These are phyloP conservation scores for Monosporascus sp. DNA, from an alignment of 2,329 filamentous ascomycete species.

Conservation along the genomic window DNA sequence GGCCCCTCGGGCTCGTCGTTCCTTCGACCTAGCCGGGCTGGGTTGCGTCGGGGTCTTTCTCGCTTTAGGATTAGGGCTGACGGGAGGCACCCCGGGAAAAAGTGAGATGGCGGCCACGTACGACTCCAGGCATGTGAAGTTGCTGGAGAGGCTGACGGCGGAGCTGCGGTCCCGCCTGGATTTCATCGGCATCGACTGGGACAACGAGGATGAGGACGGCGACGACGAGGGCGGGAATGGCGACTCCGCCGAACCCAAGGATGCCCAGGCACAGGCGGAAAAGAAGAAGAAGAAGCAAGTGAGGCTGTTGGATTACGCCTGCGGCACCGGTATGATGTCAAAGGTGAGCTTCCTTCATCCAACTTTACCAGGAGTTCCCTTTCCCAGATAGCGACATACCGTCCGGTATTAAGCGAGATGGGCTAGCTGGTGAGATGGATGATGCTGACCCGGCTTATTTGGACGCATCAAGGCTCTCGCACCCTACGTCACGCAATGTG, in stretches of 20 bases:
- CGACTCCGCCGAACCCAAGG: conserved; percentile 21
- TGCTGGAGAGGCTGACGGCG: conserved; percentile 46
- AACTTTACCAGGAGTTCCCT: conserved; percentile 5
- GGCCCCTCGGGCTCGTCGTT: too few species aligned
- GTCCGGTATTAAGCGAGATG: not conserved
- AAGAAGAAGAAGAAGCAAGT: conserved; percentile 28
- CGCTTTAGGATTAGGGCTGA: not conserved
- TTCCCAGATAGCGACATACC: not conserved
- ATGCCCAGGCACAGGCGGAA: conserved; percentile 20
- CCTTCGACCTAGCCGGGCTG: too few species aligned
- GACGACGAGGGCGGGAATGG: conserved; percentile 18
- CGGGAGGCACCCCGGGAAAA: conserved; percentile 1
- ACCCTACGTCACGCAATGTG: conserved; percentile 55
- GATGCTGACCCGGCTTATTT: not conserved
- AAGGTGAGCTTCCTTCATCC: conserved; percentile 37
- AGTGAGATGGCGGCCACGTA: conserved; percentile 51
- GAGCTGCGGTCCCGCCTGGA: conserved; percentile 47
- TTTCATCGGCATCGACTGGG: conserved; percentile 59
- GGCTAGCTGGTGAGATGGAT: not conserved
- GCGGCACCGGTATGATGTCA: conserved; percentile 63
- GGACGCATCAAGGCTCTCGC: conserved; percentile 43
- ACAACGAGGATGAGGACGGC: conserved; percentile 31
- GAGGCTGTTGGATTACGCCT: conserved; percentile 68
- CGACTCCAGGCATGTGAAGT: conserved; percentile 50
- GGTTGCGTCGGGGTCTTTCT: too few species aligned